phyloP scores from a whole-genome alignment of 805 yeast genomes.

The Cyberlindnera saturnus region DNA sequence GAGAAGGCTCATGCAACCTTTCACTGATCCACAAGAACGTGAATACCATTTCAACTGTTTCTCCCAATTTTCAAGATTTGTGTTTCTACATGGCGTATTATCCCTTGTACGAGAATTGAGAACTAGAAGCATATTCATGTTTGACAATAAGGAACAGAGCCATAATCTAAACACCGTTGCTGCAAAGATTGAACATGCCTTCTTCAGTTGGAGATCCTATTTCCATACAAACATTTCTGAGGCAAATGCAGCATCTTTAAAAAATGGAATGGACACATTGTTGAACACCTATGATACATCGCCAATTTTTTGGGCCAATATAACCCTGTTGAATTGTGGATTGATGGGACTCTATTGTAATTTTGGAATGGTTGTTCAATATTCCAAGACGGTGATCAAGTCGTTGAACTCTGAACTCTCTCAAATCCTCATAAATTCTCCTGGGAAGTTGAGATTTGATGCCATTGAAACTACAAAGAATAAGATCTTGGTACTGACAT shows the following conservation, averaged over 20 bases:
- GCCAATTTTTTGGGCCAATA: conserved; percentile 29
- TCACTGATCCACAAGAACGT: conserved; percentile 22
- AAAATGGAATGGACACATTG: background rate
- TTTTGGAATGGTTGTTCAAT: conserved; percentile 16
- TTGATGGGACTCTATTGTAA: conserved; percentile 25
- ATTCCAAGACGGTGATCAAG: conserved; percentile 6
- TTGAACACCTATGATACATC: conserved; percentile 29
- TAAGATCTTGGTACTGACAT: conserved; percentile 10
- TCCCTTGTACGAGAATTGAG: conserved; percentile 24
- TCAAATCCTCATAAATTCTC: conserved; percentile 1
- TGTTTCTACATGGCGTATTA: conserved; percentile 29
- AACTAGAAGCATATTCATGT: conserved; percentile 19
- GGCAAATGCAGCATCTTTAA: conserved; percentile 14
- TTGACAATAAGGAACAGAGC: conserved; percentile 13
- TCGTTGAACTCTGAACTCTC: conserved; percentile 3
- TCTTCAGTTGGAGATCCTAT: conserved; percentile 29
- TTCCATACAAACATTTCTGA: conserved; percentile 28
- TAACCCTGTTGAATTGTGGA: conserved; percentile 24
- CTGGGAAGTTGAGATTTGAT: conserved; percentile 8
- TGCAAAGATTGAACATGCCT: conserved; percentile 26
- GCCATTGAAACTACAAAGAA: conserved; percentile 10
- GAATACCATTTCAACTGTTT: conserved; percentile 31
- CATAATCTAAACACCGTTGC: conserved; percentile 22
- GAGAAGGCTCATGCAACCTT: conserved; percentile 28
- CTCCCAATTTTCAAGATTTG: conserved; percentile 29